Evolutionary conservation across 257 asterid species (phyloP), one percentile per base, ranked within the genome.

Genomic region (Fraxinus anomala): DNA sequence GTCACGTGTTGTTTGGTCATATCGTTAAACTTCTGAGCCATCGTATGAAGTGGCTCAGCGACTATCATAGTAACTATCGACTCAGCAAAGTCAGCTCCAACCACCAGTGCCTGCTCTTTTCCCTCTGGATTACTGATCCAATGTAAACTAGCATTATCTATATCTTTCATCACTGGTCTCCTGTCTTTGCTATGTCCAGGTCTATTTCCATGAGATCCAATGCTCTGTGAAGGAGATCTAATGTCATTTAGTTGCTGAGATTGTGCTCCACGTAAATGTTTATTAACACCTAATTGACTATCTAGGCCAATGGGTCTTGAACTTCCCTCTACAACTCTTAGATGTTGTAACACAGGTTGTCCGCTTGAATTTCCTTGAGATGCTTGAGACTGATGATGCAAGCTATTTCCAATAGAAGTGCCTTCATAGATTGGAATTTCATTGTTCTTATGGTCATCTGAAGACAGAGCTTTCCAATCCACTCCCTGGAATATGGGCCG

Each of bases 401-500:
- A 13, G 72, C 82, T 87, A 80, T 84, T 89, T 68, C 89, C 97
- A 81, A 86, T 85, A 49, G 92, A 79, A 65, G 76, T 81, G 66
- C 86, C 86, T 77, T 83, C 91, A 84, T 80, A 82, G 68, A 80
- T 74, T 44, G 92, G 91, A 77, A 81, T 83, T 49, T 91, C 97
- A 83, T 85, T 88, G 73, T 73, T 86, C 80, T 90, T 89, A 70
- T 85, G 85, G 80, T 91, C 98, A 6, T 89, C 94, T 30, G 85
- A 79, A 19, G 99, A 78, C 81, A 96, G 86, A 78, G 93, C 94
- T 82, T 93, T 96, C 99, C 99, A 96, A 80, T 96, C 98, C 33
- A 96, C 97, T 68, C 96, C 98, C 83, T 96, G 94, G 85, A 96
- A 96, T 82, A 96, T 59, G 6, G 99, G 99, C 76, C 91, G 93